These are phyloP conservation scores for Backusella australiensis DNA, from an alignment of 192 early-diverging fungal genomes.

Conservation along the genomic window DNA sequence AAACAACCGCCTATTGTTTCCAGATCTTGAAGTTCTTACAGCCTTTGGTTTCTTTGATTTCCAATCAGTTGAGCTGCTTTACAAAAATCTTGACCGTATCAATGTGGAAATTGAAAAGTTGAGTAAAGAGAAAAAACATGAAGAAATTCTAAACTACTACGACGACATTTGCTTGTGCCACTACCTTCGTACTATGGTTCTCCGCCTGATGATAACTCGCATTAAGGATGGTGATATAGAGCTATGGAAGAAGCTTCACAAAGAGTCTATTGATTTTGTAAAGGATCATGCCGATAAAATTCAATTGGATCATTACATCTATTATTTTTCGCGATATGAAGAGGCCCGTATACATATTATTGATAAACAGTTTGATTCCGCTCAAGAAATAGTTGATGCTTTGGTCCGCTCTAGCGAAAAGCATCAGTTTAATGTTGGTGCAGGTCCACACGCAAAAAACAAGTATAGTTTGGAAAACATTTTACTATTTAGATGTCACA, in stretches of 20 bases:
- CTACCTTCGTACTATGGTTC: conserved; percentile 63
- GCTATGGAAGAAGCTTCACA: conserved; percentile 13
- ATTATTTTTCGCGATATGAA: conserved; percentile 56
- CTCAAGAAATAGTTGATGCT: conserved; percentile 47
- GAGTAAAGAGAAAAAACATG: conserved; percentile 31
- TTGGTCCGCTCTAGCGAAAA: conserved; percentile 41
- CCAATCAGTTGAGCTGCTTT: conserved; percentile 52
- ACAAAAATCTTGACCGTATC: conserved; percentile 40
- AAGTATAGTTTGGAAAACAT: conserved; percentile 68
- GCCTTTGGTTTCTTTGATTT: conserved; percentile 72
- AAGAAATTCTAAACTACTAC: conserved; percentile 50
- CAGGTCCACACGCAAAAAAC: conserved; percentile 50
- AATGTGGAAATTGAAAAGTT: conserved; percentile 43
- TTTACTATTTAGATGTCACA: conserved; percentile 59
- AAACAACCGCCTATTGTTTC: conserved; percentile 63
- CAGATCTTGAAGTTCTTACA: conserved; percentile 74
- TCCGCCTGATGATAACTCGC: conserved; percentile 57
- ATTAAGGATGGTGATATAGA: conserved; percentile 1
- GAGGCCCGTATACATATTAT: conserved; percentile 51
- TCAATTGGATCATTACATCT: conserved; percentile 62
- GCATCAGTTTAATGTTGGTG: conserved; percentile 23
- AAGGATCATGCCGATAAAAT: conserved; percentile 54
- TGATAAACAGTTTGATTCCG: conserved; percentile 34
- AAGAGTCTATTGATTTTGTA: conserved; percentile 40
- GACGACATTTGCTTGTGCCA: conserved; percentile 79